These are phyloP conservation scores for Diaporthe vaccinii DNA, from an alignment of 2,329 filamentous ascomycete species.

Conservation along the genomic window DNA sequence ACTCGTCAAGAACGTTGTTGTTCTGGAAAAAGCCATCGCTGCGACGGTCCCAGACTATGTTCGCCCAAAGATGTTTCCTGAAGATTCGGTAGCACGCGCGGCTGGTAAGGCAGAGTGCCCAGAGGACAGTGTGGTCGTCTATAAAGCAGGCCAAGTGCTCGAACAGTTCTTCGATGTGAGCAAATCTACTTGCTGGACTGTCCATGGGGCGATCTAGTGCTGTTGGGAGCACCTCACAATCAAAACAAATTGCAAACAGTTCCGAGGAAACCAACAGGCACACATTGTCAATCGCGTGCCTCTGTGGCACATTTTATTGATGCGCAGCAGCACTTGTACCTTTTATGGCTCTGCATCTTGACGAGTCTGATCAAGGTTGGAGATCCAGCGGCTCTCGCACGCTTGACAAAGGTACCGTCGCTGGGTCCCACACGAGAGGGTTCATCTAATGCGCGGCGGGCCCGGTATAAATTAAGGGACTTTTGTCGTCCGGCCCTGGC, in stretches of 20 bases:
- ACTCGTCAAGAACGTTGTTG: not conserved
- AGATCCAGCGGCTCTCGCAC: not conserved
- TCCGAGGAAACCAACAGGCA: not conserved
- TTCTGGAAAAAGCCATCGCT: constrained; percentile 5
- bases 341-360: not conserved
- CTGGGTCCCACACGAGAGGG: constrained; percentile 15
- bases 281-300: not conserved
- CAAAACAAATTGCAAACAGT: not conserved
- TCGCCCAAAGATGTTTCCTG: constrained; percentile 14
- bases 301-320: not conserved
- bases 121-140: constrained; percentile 21
- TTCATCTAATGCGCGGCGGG: constrained; percentile 11
- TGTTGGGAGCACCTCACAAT: not conserved
- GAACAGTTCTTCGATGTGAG: constrained; percentile 2
- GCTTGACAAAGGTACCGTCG: constrained; percentile 7
- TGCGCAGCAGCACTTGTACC: not conserved
- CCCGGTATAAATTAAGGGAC: constrained; percentile 19
- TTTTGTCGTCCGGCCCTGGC: constrained; percentile 17
- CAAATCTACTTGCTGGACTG: not conserved
- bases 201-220: constrained; percentile 1
- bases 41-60: constrained; percentile 19
- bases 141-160: constrained; percentile 4
- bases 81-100: constrained; percentile 10
- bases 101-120: constrained; percentile 16
- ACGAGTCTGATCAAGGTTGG: not conserved